Evolutionary conservation across 768 basidiomycete species (phyloP).

Genomic region (Boletus barrowsii): DNA sequence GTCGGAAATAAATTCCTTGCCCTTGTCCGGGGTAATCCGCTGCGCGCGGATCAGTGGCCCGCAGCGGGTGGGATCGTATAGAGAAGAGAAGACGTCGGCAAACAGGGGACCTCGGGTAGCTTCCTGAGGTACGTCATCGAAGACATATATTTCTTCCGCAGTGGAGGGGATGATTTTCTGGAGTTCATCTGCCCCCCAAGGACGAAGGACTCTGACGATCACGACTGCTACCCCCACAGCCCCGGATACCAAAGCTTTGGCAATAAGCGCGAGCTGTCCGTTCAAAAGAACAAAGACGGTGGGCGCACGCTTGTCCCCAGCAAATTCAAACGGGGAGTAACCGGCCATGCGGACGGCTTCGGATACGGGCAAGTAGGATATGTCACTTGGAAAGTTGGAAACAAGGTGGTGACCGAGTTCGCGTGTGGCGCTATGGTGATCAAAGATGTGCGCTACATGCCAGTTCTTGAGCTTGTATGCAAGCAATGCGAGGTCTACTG

Average conservation of each 20-base stretch:
- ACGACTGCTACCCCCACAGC: constrained; percentile 59
- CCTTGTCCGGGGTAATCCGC: constrained; percentile 55
- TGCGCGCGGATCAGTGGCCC: constrained; percentile 48
- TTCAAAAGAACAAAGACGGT: constrained; percentile 73
- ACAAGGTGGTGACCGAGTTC: constrained; percentile 62
- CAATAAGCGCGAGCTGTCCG: constrained; percentile 67
- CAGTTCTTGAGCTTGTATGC: constrained; percentile 64
- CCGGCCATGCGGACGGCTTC: constrained; percentile 55
- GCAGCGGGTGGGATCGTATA: constrained; percentile 42
- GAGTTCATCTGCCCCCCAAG: constrained; percentile 75
- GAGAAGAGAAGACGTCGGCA: constrained; percentile 63
- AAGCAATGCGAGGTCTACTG: constrained; percentile 70
- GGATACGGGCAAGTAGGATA: constrained; percentile 34
- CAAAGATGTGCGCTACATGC: constrained; percentile 88
- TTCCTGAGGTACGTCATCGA: constrained; percentile 72
- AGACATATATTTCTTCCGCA: constrained; percentile 60
- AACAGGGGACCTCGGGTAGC: constrained; percentile 64
- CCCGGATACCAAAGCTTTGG: constrained; percentile 48
- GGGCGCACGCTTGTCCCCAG: constrained; percentile 59
- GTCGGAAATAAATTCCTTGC: constrained; percentile 47
- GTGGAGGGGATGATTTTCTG: constrained; percentile 55
- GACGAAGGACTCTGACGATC: constrained; percentile 74
- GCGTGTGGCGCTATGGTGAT: constrained; percentile 76
- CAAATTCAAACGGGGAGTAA: constrained; percentile 77
- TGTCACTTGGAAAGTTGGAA: constrained; percentile 34